Evolutionary conservation across 768 basidiomycete species (phyloP), one percentile per base, ranked within the genome.

Genomic region (Sporobolomyces phaffii): DNA sequence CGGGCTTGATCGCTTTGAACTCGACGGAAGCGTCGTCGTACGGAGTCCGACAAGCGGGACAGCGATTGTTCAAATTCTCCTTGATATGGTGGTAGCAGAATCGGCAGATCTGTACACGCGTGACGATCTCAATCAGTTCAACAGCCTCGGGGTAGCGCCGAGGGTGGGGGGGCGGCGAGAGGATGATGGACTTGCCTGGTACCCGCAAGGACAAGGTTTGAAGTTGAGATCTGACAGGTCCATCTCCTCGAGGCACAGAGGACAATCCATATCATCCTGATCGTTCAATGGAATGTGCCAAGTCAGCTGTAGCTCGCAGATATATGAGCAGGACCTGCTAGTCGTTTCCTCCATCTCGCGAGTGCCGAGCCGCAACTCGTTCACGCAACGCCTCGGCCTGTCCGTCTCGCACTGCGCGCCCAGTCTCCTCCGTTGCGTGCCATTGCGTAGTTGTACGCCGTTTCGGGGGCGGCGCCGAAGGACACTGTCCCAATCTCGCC

Each of bases 11-110:
- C 51, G 96, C 86, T 77, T 91, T 96, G 80, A 94, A 96, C 77
- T 97, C 90, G 38, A 96, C 87, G 45, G 86, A 83, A 62, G 96
- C 90, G 72, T 97, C 91, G 13, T 89, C 88, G 76, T 97, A 98
- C 62, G 88, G 83, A 71, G 93, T 82, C 74, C 96, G 83, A 80
- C 96, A 99, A 24, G 96, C 96, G 43, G 96, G 96, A 77, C 96
- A 99, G 54, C 90, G 86, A 70, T 91, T 87, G 77, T 98, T 98
- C 68, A 94, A 82, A 80, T 96, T 90, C 79, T 90, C 86, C 80
- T 89, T 88, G 82, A 96, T 94, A 80, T 98, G 92, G 79, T 99
- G 90, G 86, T 92, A 98, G 79, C 96, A 99, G 81, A 99, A 99
- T 62, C 91, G 88, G 78, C 96, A 99, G 72, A 99, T 91, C 96